These are phyloP conservation scores for Botryotinia calthae DNA, from an alignment of 2,329 filamentous ascomycete genomes.

Conservation along the genomic window DNA sequence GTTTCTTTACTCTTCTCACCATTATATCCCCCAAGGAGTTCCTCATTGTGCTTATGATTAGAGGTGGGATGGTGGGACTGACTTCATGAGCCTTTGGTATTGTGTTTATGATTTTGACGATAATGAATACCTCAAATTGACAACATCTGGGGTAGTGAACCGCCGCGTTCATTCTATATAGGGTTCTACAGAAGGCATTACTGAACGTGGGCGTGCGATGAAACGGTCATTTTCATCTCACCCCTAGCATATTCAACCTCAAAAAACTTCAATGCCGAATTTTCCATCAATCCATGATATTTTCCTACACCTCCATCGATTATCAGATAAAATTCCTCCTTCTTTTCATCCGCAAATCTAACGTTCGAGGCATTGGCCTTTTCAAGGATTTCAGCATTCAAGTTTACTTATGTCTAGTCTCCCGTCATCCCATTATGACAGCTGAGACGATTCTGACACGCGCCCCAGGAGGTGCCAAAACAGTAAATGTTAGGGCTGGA, in stretches of 20 bases:
- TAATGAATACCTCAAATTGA: neutral
- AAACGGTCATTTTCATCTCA: neutral
- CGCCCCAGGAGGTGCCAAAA: conserved; percentile 9
- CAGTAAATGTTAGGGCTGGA: conserved; percentile 14
- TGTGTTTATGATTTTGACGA: neutral
- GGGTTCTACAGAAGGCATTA: neutral
- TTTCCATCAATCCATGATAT: neutral
- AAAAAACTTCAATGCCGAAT: neutral
- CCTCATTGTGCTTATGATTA: neutral
- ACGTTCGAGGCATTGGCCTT: neutral
- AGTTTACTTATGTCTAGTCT: neutral
- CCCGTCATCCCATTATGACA: conserved; percentile 21
- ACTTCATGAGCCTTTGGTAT: neutral
- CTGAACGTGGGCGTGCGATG: neutral
- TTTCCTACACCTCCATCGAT: neutral
- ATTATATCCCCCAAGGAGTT: neutral
- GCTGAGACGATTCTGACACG: conserved; percentile 36
- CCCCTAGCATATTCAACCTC: neutral
- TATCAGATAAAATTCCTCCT: neutral
- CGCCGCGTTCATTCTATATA: neutral
- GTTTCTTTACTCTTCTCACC: neutral
- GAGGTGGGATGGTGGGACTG: neutral
- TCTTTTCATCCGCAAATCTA: neutral
- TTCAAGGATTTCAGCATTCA: neutral
- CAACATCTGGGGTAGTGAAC: neutral